Percentiles rank a stretch among this genome's conserved stretches.
Conservation (phyloP, 768 basidiomycete genomes). For the Trametes gibbosa region DNA sequence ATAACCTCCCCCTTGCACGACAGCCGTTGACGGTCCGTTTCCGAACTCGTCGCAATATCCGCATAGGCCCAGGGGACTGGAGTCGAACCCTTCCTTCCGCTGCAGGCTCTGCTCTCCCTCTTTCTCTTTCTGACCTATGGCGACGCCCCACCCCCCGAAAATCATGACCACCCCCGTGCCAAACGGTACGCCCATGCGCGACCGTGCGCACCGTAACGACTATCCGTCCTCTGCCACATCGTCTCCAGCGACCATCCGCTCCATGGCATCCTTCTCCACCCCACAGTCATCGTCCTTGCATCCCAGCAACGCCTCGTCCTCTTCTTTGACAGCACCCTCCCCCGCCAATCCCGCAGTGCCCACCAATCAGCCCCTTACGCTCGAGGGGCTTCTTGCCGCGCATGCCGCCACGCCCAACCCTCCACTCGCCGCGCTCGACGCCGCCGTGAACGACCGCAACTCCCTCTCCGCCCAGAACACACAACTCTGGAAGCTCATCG, state of each 20-base stretch:
- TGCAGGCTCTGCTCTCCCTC: neutral
- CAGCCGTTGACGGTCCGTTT: slow-evolving; percentile 1
- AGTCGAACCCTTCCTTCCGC: too few relatives aligned
- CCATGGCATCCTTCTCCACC: slow-evolving; percentile 22
- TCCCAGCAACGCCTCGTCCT: slow-evolving; percentile 17
- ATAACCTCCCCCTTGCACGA: neutral
- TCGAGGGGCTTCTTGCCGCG: slow-evolving; percentile 53
- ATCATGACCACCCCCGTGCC: slow-evolving; percentile 14
- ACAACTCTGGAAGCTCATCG: slow-evolving; percentile 93
- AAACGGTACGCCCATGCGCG: slow-evolving; percentile 19
- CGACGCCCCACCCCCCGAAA: slow-evolving; percentile 13
- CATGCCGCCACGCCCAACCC: slow-evolving; percentile 56
- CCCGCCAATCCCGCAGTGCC: slow-evolving; percentile 25
- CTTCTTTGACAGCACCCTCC: neutral
- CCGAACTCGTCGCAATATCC: slow-evolving; percentile 7
- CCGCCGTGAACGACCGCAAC: slow-evolving; percentile 79
- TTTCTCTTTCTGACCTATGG: slow-evolving; percentile 5
- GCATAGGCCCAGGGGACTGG: too few relatives aligned
- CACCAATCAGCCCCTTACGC: slow-evolving; percentile 38
- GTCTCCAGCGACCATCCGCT: slow-evolving; percentile 20
- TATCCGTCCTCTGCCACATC: slow-evolving; percentile 17
- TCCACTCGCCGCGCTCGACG: slow-evolving; percentile 61
- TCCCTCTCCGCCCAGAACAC: slow-evolving; percentile 76
- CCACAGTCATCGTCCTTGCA: slow-evolving; percentile 14
- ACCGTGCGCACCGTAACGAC: slow-evolving; percentile 20